Conservation (phyloP, 164 flowering plant species). For the Chloranthus sessilifolius region DNA sequence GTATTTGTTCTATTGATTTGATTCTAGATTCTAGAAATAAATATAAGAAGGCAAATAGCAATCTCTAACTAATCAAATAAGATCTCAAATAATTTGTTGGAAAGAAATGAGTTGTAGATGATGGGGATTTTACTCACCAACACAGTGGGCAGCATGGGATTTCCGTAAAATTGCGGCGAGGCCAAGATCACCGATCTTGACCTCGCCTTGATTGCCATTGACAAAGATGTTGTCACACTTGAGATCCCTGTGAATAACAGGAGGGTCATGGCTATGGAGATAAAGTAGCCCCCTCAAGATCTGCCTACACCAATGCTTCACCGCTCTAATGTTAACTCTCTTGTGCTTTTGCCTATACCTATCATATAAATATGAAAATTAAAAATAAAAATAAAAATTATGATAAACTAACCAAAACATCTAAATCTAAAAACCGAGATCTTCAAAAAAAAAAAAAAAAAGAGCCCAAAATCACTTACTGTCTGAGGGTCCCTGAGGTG, state of each 20-base stretch:
- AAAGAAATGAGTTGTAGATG: no score
- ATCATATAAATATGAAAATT: slow-evolving; percentile 4
- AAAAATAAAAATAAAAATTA: not conserved
- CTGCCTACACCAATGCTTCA: slow-evolving; percentile 99
- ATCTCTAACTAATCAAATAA: no score
- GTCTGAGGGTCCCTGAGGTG: slow-evolving; percentile 95
- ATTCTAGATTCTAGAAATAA: no score
- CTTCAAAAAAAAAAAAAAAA: slow-evolving; percentile 6
- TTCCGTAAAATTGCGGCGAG: slow-evolving; percentile 88
- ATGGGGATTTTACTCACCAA: slow-evolving; percentile 57
- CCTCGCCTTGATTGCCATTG: slow-evolving; percentile 95
- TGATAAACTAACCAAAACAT: not conserved
- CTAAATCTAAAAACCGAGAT: not conserved
- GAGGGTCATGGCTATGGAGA: slow-evolving; percentile 87
- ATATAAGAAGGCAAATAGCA: no score
- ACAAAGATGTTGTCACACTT: slow-evolving; percentile 96
- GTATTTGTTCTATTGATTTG: no score
- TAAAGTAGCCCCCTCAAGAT: slow-evolving; percentile 85
- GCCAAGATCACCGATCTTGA: slow-evolving; percentile 96
- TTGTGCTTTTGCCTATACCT: slow-evolving; percentile 91
- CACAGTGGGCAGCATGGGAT: slow-evolving; percentile 87
- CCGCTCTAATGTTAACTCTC: slow-evolving; percentile 82
- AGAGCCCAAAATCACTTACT: slow-evolving; percentile 36
- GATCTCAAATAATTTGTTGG: no score
- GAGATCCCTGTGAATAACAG: slow-evolving; percentile 93